A percentile compares a stretch with the other conserved stretches of the same genome.
Evolutionary conservation across 2,329 filamentous ascomycete genomes (phyloP).

Genomic region (Neurospora crassa): DNA sequence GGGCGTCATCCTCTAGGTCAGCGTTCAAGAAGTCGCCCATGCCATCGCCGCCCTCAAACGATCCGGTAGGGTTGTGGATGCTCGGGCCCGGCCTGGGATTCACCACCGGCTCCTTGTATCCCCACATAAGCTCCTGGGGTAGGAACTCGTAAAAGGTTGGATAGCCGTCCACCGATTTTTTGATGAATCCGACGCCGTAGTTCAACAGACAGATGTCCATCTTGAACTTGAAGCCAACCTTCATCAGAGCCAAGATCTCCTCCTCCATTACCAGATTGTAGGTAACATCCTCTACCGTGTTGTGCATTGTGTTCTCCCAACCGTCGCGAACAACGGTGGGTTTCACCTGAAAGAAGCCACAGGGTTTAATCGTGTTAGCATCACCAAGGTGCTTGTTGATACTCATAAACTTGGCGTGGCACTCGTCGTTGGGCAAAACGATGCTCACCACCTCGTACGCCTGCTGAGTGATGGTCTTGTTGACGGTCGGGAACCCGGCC

Average conservation of each 20-base stretch:
- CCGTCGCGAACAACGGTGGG: conserved; percentile 38
- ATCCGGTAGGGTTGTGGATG: conserved; percentile 23
- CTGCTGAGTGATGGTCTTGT: conserved; percentile 36
- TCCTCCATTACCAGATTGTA: conserved; percentile 42
- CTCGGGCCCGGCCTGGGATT: conserved; percentile 38
- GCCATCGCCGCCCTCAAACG: background rate
- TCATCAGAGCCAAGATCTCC: conserved; percentile 33
- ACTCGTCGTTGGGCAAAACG: conserved; percentile 31
- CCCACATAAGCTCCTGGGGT: conserved; percentile 58
- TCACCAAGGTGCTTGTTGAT: conserved; percentile 22
- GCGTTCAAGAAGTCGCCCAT: conserved; percentile 1
- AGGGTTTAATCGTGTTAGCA: conserved; percentile 25
- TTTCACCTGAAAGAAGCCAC: conserved; percentile 36
- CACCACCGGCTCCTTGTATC: conserved; percentile 48
- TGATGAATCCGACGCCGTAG: conserved; percentile 55
- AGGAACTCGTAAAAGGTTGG: conserved; percentile 57
- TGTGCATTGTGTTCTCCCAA: conserved; percentile 30
- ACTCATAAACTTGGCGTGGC: conserved; percentile 34
- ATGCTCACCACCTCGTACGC: conserved; percentile 53
- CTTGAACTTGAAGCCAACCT: conserved; percentile 52
- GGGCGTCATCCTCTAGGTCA: background rate
- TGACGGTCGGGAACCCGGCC: conserved; percentile 26
- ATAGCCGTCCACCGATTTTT: conserved; percentile 42
- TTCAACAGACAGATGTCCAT: conserved; percentile 42
- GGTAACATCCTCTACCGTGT: conserved; percentile 30